A percentile compares a stretch with the other conserved stretches of the same genome.
These are phyloP conservation scores for Truncatella angustata DNA, from an alignment of 2,329 filamentous ascomycete species.

Conservation along the genomic window DNA sequence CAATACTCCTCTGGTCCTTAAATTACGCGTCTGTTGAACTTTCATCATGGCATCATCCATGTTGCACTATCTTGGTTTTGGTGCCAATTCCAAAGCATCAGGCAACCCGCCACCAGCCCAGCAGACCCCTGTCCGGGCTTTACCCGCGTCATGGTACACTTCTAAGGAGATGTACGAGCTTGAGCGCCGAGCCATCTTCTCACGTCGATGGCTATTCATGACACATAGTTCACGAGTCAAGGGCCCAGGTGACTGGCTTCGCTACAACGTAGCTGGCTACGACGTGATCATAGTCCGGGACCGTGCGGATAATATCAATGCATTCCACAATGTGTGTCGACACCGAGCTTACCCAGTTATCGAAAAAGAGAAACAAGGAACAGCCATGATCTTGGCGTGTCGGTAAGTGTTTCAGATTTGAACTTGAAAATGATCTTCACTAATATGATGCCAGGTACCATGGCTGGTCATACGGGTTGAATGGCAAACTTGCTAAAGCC, in stretches of 20 bases:
- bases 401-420: neutral
- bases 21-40: too few relatives aligned
- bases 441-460: slow-evolving; percentile 45
- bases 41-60: neutral
- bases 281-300: slow-evolving; percentile 52
- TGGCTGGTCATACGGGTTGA: slow-evolving; percentile 60
- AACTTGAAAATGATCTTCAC: neutral
- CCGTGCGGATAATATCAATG: slow-evolving; percentile 50
- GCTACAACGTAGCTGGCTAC: slow-evolving; percentile 54
- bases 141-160: slow-evolving; percentile 37
- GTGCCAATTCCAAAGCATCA: neutral
- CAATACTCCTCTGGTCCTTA: too few relatives aligned
- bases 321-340: slow-evolving; percentile 61
- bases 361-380: slow-evolving; percentile 36
- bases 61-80: neutral
- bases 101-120: neutral
- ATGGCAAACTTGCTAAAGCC: slow-evolving; percentile 57
- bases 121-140: slow-evolving; percentile 13
- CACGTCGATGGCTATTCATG: neutral
- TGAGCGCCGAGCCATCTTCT: slow-evolving; percentile 28
- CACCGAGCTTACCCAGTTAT: slow-evolving; percentile 58
- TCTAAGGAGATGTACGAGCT: slow-evolving; percentile 36
- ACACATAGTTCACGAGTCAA: neutral
- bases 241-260: slow-evolving; percentile 44
- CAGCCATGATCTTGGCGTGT: neutral